phyloP scores from a whole-genome alignment of 1,284 basidiomycete species.

The Trichosporon sp. region DNA sequence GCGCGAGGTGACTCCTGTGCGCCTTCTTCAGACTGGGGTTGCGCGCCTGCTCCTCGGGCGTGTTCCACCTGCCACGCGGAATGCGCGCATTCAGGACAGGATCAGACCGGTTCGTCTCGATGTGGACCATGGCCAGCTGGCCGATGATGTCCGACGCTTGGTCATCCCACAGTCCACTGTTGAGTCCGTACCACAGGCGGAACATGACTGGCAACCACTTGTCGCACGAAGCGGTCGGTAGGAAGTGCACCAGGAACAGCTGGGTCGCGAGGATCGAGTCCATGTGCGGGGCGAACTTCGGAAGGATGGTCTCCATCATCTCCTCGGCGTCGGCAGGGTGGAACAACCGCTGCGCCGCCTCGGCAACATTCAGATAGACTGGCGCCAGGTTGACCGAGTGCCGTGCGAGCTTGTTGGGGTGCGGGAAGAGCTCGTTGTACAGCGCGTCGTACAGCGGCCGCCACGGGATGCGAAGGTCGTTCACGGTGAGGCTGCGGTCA shows the following conservation, averaged over 20 bases:
- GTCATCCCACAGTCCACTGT: conserved; percentile 78
- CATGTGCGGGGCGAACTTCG: conserved; percentile 67
- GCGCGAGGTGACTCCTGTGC: conserved; percentile 28
- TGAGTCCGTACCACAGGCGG: conserved; percentile 74
- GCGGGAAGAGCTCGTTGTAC: conserved; percentile 75
- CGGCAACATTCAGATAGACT: conserved; percentile 74
- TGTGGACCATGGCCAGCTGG: conserved; percentile 66
- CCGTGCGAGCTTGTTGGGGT: conserved; percentile 73
- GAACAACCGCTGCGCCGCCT: conserved; percentile 79
- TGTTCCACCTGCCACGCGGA: conserved; percentile 49
- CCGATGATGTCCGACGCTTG: conserved; percentile 66
- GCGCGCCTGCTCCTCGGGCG: conserved; percentile 34
- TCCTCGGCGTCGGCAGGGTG: conserved; percentile 80
- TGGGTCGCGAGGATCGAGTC: conserved; percentile 73
- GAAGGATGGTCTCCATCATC: conserved; percentile 69
- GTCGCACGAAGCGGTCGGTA: conserved; percentile 72
- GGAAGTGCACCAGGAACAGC: conserved; percentile 73
- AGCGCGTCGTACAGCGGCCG: conserved; percentile 76
- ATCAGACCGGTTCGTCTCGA: conserved; percentile 67
- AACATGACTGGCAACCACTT: conserved; percentile 74
- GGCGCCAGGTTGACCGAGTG: conserved; percentile 56
- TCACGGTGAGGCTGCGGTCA: conserved; percentile 69
- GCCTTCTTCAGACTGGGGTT: conserved; percentile 30
- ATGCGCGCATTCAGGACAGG: conserved; percentile 61
- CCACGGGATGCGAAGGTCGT: conserved; percentile 85